Conservation (phyloP, 2,329 filamentous ascomycete genomes). For the Lachnellula hyalina region DNA sequence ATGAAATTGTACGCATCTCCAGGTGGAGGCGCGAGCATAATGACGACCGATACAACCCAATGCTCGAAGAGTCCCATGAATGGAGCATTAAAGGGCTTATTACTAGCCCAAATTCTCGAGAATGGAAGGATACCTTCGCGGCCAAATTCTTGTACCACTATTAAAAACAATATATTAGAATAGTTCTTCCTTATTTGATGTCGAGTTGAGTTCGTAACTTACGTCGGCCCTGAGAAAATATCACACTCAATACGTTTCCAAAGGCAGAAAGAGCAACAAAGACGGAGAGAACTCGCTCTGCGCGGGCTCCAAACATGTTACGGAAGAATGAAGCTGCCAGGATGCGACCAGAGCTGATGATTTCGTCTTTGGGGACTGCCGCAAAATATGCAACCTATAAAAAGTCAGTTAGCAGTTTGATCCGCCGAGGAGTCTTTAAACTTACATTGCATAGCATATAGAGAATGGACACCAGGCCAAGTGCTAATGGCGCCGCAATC, state of each 20-base stretch:
- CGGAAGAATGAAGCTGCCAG: slow-evolving; percentile 51
- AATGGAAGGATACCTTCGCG: slow-evolving; percentile 62
- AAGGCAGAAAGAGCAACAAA: slow-evolving; percentile 64
- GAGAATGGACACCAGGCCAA: slow-evolving; percentile 52
- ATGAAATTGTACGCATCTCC: slow-evolving; percentile 63
- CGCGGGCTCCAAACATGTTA: slow-evolving; percentile 48
- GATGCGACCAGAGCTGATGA: slow-evolving; percentile 45
- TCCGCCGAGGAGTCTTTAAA: background rate
- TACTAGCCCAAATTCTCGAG: slow-evolving; percentile 57
- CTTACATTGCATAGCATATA: slow-evolving; percentile 58
- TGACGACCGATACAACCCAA: slow-evolving; percentile 58
- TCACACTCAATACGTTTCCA: slow-evolving; percentile 62
- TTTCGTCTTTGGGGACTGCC: slow-evolving; percentile 48
- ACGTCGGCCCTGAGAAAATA: slow-evolving; percentile 60
- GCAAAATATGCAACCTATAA: slow-evolving; percentile 56
- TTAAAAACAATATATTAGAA: background rate
- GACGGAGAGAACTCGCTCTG: slow-evolving; percentile 55
- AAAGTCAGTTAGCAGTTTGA: background rate
- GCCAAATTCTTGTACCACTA: slow-evolving; percentile 58
- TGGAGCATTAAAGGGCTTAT: slow-evolving; percentile 58
- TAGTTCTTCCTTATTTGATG: background rate
- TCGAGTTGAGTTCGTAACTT: background rate
- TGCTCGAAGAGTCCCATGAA: slow-evolving; percentile 57
- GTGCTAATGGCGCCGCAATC: slow-evolving; percentile 57
- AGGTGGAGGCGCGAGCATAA: slow-evolving; percentile 62